phyloP scores from a whole-genome alignment of 257 asterid species.

The Vinca minor region DNA sequence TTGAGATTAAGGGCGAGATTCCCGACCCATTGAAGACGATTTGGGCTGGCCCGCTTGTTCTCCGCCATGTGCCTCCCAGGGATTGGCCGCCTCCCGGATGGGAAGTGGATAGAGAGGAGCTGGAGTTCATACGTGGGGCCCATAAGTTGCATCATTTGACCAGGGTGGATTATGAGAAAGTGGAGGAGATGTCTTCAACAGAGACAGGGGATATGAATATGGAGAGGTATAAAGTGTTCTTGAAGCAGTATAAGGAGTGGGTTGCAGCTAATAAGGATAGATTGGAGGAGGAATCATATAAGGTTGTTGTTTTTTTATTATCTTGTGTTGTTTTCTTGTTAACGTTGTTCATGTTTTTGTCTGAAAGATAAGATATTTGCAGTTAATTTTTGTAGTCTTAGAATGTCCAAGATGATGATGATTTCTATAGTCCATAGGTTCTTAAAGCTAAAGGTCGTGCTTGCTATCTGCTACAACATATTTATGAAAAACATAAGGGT shows the following conservation, averaged over 20 bases:
- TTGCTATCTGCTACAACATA: no score
- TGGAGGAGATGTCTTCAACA: slow-evolving; percentile 45
- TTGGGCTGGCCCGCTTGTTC: slow-evolving; percentile 80
- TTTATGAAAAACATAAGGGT: no score
- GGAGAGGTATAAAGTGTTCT: slow-evolving; percentile 73
- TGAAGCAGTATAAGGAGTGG: slow-evolving; percentile 90
- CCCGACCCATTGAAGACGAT: slow-evolving; percentile 58
- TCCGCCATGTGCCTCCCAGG: slow-evolving; percentile 71
- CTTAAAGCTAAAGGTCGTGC: no score
- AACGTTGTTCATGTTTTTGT: neutral
- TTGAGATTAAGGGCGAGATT: slow-evolving; percentile 77
- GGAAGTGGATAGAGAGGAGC: slow-evolving; percentile 69
- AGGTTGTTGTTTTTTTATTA: slow-evolving; percentile 33
- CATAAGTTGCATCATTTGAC: slow-evolving; percentile 45
- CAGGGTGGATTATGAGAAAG: slow-evolving; percentile 51
- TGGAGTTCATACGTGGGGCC: slow-evolving; percentile 82
- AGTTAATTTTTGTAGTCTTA: neutral
- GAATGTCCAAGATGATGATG: neutral
- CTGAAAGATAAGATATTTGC: neutral
- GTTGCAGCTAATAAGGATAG: slow-evolving; percentile 65
- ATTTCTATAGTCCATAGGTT: neutral
- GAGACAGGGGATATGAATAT: slow-evolving; percentile 46
- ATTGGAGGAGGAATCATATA: slow-evolving; percentile 73
- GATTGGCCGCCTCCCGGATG: slow-evolving; percentile 98
- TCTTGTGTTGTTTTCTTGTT: neutral